Conservation (phyloP, 2,329 filamentous ascomycete species). For the Ophiocordyceps unilateralis region DNA sequence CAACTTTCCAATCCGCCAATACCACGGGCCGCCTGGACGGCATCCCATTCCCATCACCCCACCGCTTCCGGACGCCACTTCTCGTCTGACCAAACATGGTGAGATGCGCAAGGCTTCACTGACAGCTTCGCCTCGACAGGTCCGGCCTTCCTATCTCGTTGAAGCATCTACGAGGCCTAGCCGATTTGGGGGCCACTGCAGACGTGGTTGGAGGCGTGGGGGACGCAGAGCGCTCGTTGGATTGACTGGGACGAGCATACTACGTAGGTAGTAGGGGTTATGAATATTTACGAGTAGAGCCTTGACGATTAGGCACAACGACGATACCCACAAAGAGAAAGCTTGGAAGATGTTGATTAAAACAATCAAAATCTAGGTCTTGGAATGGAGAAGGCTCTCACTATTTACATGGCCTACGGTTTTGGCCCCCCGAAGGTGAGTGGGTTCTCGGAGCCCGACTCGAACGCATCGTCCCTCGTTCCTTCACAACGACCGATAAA, state of each 20-base stretch:
- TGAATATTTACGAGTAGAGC: neutral
- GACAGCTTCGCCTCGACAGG: neutral
- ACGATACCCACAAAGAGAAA: conserved; percentile 4
- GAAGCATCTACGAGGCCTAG: neutral
- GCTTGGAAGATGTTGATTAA: conserved; percentile 3
- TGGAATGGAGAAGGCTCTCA: conserved; percentile 2
- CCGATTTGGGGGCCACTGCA: neutral
- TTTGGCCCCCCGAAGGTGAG: neutral
- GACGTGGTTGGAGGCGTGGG: neutral
- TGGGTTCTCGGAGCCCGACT: neutral
- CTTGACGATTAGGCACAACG: neutral
- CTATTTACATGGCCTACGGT: conserved; percentile 1
- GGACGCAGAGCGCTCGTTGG: neutral
- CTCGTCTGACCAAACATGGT: neutral
- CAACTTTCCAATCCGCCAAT: neutral
- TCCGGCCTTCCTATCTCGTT: neutral
- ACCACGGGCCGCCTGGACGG: neutral
- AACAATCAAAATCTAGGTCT: conserved; percentile 3
- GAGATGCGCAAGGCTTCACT: neutral
- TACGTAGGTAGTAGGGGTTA: neutral
- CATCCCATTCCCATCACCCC: neutral
- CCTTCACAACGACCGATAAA: neutral
- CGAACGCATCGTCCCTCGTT: neutral
- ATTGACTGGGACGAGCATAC: neutral
- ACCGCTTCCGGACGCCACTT: neutral